Evolutionary conservation across 148 eudicot genomes (phyloP), one percentile per base, ranked within the genome.

Genomic region (Fagopyrum homotropicum): DNA sequence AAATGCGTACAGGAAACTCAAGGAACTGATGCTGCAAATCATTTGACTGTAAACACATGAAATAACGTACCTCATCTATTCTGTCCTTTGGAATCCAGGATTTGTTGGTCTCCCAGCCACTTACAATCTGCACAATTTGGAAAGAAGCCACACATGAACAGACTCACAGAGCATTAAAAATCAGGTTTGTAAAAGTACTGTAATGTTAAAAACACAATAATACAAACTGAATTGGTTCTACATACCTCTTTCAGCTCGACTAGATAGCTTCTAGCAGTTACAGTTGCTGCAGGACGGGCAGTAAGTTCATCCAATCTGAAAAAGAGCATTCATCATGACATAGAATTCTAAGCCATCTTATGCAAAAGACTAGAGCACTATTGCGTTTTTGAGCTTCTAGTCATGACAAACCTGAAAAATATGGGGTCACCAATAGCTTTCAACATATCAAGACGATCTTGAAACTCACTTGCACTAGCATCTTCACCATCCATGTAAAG

Each of bases 401-500:
- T 35, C 45, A 64, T 12, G 46, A 8, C 87, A 61, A 61, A 95
- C 98, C 98, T 89, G 82, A 92, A 89, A 82, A 90, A 95, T 79
- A 95, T 95, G 63, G 97, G 99, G 71, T 92, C 97, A 64, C 99
- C 96, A 82, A 92, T 84, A 80, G 97, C 83, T 85, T 90, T 95
- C 78, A 95, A 80, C 75, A 43, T 84, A 80, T 95, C 88, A 14
- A 92, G 81, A 19, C 85, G 96, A 74, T 90, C 88, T 85, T 92
- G 86, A 82, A 95, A 95, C 77, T 92, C 91, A 73, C 78, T 73
- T 45, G 91, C 98, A 56, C 86, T 81, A 71, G 98, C 99, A 84
- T 95, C 98, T 89, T 95, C 99, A n/a, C 99, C 99, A 80, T 92
- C 99, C 77, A 87, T 90, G 82, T 95, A 95, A 75, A 95, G 84